These are phyloP conservation scores for Nyctanthes arbortristis DNA, from an alignment of 257 asterid genomes.

Conservation along the genomic window DNA sequence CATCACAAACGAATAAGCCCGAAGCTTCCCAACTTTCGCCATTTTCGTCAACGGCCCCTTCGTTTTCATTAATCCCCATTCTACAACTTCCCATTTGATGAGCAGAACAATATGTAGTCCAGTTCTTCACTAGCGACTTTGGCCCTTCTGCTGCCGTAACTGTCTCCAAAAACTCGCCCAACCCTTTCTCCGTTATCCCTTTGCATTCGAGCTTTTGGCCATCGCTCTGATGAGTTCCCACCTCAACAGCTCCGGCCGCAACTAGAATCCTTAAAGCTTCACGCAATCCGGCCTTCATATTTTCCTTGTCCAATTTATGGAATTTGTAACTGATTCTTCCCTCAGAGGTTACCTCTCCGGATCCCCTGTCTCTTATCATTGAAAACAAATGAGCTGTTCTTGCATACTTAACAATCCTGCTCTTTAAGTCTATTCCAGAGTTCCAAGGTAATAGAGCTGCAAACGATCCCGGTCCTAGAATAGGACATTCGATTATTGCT, in stretches of 20 bases:
- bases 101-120: conserved; percentile 71
- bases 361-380: conserved; percentile 62
- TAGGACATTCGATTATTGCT: conserved; percentile 61
- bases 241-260: conserved; percentile 85
- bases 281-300: conserved; percentile 48
- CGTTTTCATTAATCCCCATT: conserved; percentile 59
- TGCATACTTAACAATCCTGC: conserved; percentile 45
- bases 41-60: conserved; percentile 72
- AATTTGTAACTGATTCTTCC: conserved; percentile 56
- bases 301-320: conserved; percentile 47
- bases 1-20: conserved; percentile 83
- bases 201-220: conserved; percentile 60
- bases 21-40: conserved; percentile 96
- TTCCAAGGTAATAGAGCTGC: conserved; percentile 68
- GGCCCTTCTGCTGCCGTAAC: conserved; percentile 67
- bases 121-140: conserved; percentile 45
- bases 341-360: conserved; percentile 41
- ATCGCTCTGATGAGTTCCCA: conserved; percentile 76
- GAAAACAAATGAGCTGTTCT: conserved; percentile 72
- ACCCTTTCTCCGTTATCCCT: conserved; percentile 40
- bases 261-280: conserved; percentile 55
- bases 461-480: conserved; percentile 67
- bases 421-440: conserved; percentile 54
- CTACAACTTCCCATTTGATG: conserved; percentile 97
- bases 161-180: conserved; percentile 56